Evolutionary conservation across 257 asterid species (phyloP).

Genomic region (Solanum chiquidenum): DNA sequence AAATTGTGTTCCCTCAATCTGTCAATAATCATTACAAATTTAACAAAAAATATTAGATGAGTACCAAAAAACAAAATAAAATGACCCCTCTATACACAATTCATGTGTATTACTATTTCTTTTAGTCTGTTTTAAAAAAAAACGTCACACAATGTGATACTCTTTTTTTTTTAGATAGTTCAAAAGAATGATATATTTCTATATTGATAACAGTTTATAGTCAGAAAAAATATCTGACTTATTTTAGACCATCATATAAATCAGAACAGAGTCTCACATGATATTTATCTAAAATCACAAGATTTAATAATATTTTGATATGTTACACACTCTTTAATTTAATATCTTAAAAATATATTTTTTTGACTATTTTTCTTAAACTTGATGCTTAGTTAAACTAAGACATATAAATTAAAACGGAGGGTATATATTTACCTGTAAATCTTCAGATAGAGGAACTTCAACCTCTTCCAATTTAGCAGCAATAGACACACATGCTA

Average conservation of each 20-base stretch:
- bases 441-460: constrained; percentile 20
- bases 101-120: neutral
- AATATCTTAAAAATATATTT: neutral
- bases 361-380: neutral
- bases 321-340: neutral
- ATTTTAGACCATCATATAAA: no score
- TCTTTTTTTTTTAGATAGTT: no score
- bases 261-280: neutral
- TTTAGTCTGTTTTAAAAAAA: neutral
- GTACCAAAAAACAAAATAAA: neutral
- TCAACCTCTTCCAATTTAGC: constrained; percentile 36
- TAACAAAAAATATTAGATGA: neutral
- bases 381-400: neutral
- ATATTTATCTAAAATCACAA: neutral
- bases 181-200: neutral
- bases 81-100: neutral
- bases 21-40: neutral
- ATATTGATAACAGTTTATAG: neutral
- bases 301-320: neutral
- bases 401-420: neutral
- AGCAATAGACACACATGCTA: constrained; percentile 36
- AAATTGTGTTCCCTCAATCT: constrained; percentile 14
- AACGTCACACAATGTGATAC: neutral
- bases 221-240: neutral
- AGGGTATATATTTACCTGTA: constrained; percentile 14